Base-by-base conservation (phyloP, 2,329 filamentous ascomycete species). In the Diaporthe sp. region DNA sequence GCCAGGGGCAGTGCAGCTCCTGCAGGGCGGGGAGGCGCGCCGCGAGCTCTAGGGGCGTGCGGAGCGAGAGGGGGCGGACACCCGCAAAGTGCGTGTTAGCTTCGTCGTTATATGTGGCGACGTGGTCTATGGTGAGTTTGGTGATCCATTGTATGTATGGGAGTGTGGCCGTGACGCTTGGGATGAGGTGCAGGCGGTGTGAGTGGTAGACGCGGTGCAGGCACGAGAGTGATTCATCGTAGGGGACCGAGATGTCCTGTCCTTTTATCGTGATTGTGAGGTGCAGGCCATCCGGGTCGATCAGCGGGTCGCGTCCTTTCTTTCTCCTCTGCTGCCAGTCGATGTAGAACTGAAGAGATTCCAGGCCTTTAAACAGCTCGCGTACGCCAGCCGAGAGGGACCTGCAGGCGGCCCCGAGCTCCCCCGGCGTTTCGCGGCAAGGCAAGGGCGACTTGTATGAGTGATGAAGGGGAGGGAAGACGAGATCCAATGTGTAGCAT, bases 1-100 rank as follows among this genome's bases (percentile, higher is more conserved):
- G 58, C 76, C 78, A 80, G 56, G 75, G 78, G 55, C 76, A 76
- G 55, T 61, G 50, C 19, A 77, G 74, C 69, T 76, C 70, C 66
- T 75, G 56, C 12, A 78, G 76, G 27, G 72, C 70, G 44, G 79
- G 77, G 42, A 80, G 77, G 73, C 72, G 75, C 61, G 76, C 72
- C 63, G 76, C 75, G 73, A 78, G 75, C 53, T 79, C 74, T 42
- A 80, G 72, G 25, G 76, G 79, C 58, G 76, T 71, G 42, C 76
- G 70, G 12, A 58, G 61, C 25, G 79, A 80, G 44, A 79, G 22
- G 55, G 78, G 78, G 27, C 77, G 79, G 68, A 68, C 69, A 47
- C 53, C 35, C 13, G 32, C 65, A 32, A 55, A 30, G 30, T 39
- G 17, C 9, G 25, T 37, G n/a, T 4, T 9, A 12, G 30, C 32